Evolutionary conservation across 495 filamentous ascomycete species (phyloP).

Genomic region (Podospora pseudopauciseta): DNA sequence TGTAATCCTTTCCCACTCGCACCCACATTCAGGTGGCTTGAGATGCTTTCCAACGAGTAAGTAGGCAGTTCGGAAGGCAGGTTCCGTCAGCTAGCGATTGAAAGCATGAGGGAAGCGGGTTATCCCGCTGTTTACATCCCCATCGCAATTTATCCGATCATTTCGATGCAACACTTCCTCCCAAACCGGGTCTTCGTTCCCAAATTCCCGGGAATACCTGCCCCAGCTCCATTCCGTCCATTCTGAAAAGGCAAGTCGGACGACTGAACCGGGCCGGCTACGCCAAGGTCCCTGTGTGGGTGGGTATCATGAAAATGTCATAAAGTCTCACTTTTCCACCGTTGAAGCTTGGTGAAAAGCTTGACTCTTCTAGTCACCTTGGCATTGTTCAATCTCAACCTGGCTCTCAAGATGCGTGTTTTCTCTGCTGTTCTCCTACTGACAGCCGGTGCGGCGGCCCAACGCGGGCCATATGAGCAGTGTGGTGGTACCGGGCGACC

Average conservation of each 20-base stretch:
- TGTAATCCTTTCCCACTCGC: no score
- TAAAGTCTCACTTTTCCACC: background rate
- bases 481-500: conserved; percentile 20
- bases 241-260: conserved; percentile 4
- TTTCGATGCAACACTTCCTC: conserved; percentile 1
- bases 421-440: conserved; percentile 15
- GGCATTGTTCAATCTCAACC: background rate
- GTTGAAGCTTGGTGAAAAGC: background rate
- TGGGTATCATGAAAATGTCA: background rate
- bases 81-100: conserved; percentile 1
- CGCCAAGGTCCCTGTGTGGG: conserved; percentile 1
- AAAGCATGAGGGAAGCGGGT: conserved; percentile 1
- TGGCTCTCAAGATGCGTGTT: conserved; percentile 16
- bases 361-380: background rate
- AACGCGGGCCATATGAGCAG: conserved; percentile 26
- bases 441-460: conserved; percentile 17
- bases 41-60: no score
- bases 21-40: no score
- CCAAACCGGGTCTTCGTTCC: conserved; percentile 6
- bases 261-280: background rate
- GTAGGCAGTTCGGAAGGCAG: background rate
- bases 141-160: conserved; percentile 6
- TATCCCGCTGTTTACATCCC: background rate
- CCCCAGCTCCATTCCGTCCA: background rate
- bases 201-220: background rate